These are phyloP conservation scores for Begonia loranthoides DNA, from an alignment of 306 rosid species.

Conservation along the genomic window DNA sequence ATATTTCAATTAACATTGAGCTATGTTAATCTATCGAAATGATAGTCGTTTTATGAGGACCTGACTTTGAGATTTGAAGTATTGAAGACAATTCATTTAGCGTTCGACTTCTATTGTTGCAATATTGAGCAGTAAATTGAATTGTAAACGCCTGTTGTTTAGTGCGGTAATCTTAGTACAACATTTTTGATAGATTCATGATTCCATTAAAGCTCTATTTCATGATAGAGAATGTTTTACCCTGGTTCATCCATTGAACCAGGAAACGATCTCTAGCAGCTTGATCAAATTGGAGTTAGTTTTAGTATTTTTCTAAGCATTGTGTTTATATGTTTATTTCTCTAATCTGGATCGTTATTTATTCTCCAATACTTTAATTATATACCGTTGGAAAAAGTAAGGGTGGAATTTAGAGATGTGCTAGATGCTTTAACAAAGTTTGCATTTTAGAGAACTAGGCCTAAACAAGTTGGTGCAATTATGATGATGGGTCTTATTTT, in stretches of 20 bases:
- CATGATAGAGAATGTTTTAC: no score
- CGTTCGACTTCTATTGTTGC: no score
- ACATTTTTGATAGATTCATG: slow-evolving; percentile 54
- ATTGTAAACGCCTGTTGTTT: no score
- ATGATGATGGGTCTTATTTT: no score
- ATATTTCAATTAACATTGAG: no score
- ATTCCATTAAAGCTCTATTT: slow-evolving; percentile 79
- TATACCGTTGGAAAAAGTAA: slow-evolving; percentile 46
- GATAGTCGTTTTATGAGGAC: no score
- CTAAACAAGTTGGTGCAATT: slow-evolving; percentile 94
- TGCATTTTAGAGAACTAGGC: slow-evolving; percentile 85
- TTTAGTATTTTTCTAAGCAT: neutral
- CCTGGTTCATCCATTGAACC: no score
- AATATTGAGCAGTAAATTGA: no score
- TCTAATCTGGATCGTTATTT: slow-evolving; percentile 1
- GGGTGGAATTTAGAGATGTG: slow-evolving; percentile 78
- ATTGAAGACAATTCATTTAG: no score
- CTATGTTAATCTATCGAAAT: no score
- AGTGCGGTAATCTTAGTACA: slow-evolving; percentile 17
- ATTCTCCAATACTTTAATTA: neutral
- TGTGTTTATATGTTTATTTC: no score
- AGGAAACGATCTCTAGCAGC: slow-evolving; percentile 69
- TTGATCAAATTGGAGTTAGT: slow-evolving; percentile 73
- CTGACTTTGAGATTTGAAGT: no score
- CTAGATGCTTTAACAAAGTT: slow-evolving; percentile 73